Conservation (phyloP, 768 basidiomycete genomes). For the Suillus luteus region DNA sequence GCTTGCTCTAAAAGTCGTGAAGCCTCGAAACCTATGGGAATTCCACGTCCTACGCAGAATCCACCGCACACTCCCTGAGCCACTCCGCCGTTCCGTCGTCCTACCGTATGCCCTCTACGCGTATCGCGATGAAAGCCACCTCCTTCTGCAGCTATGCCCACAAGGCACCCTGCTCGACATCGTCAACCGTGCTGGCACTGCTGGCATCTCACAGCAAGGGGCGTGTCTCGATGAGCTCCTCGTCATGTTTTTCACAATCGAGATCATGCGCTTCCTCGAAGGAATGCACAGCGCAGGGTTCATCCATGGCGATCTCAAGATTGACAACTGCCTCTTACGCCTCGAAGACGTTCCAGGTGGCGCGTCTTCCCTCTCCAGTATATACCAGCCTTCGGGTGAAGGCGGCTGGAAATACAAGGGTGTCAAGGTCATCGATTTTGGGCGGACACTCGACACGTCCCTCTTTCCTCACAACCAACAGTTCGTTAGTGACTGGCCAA, state of each 20-base stretch:
- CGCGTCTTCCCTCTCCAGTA: slow-evolving; percentile 64
- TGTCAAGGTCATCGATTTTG: slow-evolving; percentile 94
- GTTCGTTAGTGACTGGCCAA: slow-evolving; percentile 86
- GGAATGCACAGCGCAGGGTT: slow-evolving; percentile 80
- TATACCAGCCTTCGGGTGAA: slow-evolving; percentile 78
- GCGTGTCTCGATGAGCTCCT: slow-evolving; percentile 90
- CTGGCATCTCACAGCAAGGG: slow-evolving; percentile 78
- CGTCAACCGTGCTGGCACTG: slow-evolving; percentile 78
- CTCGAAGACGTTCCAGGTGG: slow-evolving; percentile 81
- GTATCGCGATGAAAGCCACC: slow-evolving; percentile 86
- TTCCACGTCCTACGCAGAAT: slow-evolving; percentile 81
- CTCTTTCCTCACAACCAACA: slow-evolving; percentile 79
- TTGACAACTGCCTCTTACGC: slow-evolving; percentile 97
- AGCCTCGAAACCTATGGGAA: slow-evolving; percentile 90
- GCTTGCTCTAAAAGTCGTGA: slow-evolving; percentile 91
- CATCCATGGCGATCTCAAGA: slow-evolving; percentile 98
- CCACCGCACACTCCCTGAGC: slow-evolving; percentile 62
- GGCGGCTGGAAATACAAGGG: slow-evolving; percentile 89
- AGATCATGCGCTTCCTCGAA: slow-evolving; percentile 82
- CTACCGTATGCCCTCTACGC: slow-evolving; percentile 78
- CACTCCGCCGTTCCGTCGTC: slow-evolving; percentile 69
- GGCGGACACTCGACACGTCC: slow-evolving; percentile 86
- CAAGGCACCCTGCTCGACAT: slow-evolving; percentile 93
- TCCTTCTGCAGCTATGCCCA: slow-evolving; percentile 83
- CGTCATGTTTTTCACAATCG: slow-evolving; percentile 93